Base-by-base conservation (phyloP, 805 yeast species). In the Metschnikowia koreensis region DNA sequence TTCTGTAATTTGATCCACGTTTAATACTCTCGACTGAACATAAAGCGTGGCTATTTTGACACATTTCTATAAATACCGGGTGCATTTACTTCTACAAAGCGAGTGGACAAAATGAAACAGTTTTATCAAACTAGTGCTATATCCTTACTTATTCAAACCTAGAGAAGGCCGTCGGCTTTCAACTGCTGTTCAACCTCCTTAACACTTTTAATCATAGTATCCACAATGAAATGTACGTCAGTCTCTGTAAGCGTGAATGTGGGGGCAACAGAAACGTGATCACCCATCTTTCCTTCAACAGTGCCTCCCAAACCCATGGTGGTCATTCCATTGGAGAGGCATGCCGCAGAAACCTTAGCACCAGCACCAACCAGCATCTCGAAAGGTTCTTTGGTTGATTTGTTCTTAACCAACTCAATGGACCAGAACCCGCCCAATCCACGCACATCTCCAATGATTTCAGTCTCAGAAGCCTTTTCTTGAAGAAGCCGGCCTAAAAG, bases 381-480 rank as follows among this genome's bases (percentile, higher is more conserved):
- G 54, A 80, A 80, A 10, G 77, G 69, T 62, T 79, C 80, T 58
- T 80, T 81, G 16, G 85, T 76, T 15, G 60, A 64, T 55, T 73
- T 77, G 60, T 82, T 75, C 60, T 80, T 74, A 52, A 81, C 86
- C 47, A 81, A 70, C 65, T 83, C 87, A 44, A 83, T 60, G 6
- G 82, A 71, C 77, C 84, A 73, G 66, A 83, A 83, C 39, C 81
- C 79, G 54, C 87, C 87, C 51, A 80, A 69, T 50, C 88, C 88
- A 66, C 88, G 75, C 37, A 83, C 76, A 57, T 83, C 83, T 51
- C 86, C 87, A 22, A 74, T 82, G 22, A 62, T 58, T 34, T 43
- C 17, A 10, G 58, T 54, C 16, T 47, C 50, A 34, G n/a, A 38
- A 6, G 58, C 53, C 41, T 46, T 37, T 41, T 48, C 48, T 17